Evolutionary conservation across 768 basidiomycete genomes (phyloP).

Genomic region (Leccinum longicurvipes): DNA sequence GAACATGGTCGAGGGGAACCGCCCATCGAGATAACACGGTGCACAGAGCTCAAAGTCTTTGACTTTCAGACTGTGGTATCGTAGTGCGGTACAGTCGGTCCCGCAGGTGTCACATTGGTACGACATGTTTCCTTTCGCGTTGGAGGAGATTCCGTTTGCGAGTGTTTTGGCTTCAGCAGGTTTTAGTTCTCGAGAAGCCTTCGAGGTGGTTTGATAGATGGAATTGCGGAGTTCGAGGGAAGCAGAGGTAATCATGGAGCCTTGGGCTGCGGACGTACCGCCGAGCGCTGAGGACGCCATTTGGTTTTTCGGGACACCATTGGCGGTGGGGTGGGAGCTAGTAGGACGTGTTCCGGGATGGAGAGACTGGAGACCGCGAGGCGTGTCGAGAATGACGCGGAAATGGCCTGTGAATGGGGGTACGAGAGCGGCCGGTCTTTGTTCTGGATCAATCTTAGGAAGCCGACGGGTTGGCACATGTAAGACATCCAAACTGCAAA

Average conservation of each 20-base stretch:
- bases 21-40: constrained; percentile 92
- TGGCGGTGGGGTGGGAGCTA: constrained; percentile 42
- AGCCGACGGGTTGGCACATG: constrained; percentile 1
- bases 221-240: constrained; percentile 84
- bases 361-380: constrained; percentile 91
- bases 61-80: constrained; percentile 92
- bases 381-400: constrained; percentile 95
- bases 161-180: constrained; percentile 66
- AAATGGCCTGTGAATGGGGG: constrained; percentile 99
- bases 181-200: constrained; percentile 70
- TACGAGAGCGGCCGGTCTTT: constrained; percentile 87
- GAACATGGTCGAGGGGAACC: constrained; percentile 95
- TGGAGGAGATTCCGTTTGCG: constrained; percentile 46
- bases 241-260: constrained; percentile 41
- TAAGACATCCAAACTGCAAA: neutral
- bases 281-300: constrained; percentile 19
- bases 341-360: constrained; percentile 74
- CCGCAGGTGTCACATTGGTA: constrained; percentile 94
- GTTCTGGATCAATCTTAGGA: constrained; percentile 90
- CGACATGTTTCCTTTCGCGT: constrained; percentile 47
- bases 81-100: constrained; percentile 81
- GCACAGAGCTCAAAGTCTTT: constrained; percentile 90
- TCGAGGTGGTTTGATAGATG: constrained; percentile 86
- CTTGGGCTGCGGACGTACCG: constrained; percentile 15
- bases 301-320: constrained; percentile 44